Evolutionary conservation across 2,329 filamentous ascomycete species (phyloP).

Genomic region (Penicillium italicum): DNA sequence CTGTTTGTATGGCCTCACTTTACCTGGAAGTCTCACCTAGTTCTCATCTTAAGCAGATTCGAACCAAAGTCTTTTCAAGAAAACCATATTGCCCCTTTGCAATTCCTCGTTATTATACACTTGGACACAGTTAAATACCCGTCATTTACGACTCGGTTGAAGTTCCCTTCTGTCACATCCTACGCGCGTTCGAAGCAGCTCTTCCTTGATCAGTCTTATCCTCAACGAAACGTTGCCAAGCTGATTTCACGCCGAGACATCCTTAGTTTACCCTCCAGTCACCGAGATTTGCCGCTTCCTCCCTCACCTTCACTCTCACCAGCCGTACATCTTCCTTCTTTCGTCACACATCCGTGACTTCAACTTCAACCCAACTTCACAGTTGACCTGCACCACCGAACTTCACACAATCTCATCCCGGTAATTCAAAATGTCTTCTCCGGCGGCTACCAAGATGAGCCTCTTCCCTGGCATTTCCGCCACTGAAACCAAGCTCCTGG

Average conservation of each 20-base stretch:
- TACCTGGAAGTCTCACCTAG: neutral
- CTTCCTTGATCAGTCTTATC: too few species aligned
- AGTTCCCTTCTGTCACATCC: too few species aligned
- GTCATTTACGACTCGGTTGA: neutral
- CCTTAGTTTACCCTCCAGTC: neutral
- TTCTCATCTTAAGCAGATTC: neutral
- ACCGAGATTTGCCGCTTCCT: too few species aligned
- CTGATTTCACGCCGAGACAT: neutral
- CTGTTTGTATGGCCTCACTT: neutral
- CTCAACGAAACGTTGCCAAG: too few species aligned
- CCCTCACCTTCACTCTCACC: too few species aligned
- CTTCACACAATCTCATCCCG: too few species aligned
- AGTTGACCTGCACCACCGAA: neutral
- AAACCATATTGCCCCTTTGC: neutral
- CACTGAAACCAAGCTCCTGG: constrained; percentile 1
- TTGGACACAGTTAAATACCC: neutral
- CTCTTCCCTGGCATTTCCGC: neutral
- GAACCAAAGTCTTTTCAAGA: too few species aligned
- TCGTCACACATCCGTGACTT: neutral
- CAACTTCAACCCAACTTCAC: neutral
- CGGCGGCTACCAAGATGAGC: neutral
- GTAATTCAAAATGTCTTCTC: neutral
- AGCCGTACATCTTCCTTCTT: neutral
- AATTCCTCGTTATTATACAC: neutral
- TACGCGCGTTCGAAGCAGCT: too few species aligned